Evolutionary conservation across 2,329 filamentous ascomycete species (phyloP), one percentile per base, ranked within the genome.

Genomic region (Ophiostoma tasmaniense): DNA sequence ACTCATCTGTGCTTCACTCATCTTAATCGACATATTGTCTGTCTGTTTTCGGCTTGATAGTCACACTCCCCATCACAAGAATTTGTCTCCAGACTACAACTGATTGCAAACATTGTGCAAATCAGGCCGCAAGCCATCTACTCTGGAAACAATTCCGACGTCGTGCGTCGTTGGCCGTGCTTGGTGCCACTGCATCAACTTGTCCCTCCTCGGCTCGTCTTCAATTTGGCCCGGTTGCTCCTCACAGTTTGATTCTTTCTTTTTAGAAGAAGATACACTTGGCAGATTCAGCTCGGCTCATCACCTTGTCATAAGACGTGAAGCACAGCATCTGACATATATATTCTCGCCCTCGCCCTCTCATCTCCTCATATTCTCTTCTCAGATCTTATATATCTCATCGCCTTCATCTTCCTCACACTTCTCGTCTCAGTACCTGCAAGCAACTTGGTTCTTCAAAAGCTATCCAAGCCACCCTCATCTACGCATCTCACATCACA

Each of bases 91-190:
- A 39, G 22, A 64, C 25, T 55, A 22, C n/a, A 13, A 25, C 50
- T 5, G 1, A 28, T 45, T 45, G 42, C 55, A 64, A 37, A 25
- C 30, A 64, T n/a, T 11, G 8, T 64, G 61, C 33, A 64, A 33
- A 37, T 37, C 61, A 64, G 33, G 20, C 61, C 39, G 61, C 61
- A 64, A 64, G 33, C 61, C 33, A 64, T 62, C 30, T 62, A 62
- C 59, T 62, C 59, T 33, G 33, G 22, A 59, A 62, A 33, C 30
- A 37, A 39, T 28, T 28, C 64, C 64, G 64, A 45, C 64, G 64
- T 64, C 25, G 55, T 61, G 55, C 42, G 42, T 20, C n/a, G 50
- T 55, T 10, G 1, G 22, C 50, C 17, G 50, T 55, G n/a, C 50
- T 55, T 55, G 28, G 59, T 62, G 25, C 59, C 35, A 14, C 61